Conservation (phyloP, 371 early-diverging fungal genomes). For the Circinella minor region DNA sequence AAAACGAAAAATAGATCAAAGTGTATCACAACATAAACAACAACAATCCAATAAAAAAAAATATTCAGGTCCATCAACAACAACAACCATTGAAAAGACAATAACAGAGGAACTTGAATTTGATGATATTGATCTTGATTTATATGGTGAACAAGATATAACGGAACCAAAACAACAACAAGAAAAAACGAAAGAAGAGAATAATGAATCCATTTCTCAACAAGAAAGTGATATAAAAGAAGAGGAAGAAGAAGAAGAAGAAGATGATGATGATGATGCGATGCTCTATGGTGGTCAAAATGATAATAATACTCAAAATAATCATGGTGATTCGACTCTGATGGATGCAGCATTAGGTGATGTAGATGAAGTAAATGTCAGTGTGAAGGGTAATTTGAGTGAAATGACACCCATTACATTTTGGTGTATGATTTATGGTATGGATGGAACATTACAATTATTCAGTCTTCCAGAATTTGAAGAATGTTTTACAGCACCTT, state of each 20-base stretch:
- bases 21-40: background rate
- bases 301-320: too few species aligned
- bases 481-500: slow-evolving; percentile 65
- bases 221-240: background rate
- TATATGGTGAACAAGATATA: slow-evolving; percentile 58
- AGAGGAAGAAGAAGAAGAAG: slow-evolving; percentile 1
- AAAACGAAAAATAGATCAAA: slow-evolving; percentile 37
- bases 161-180: slow-evolving; percentile 8
- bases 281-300: slow-evolving; percentile 27
- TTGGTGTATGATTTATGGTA: slow-evolving; percentile 46
- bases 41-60: slow-evolving; percentile 22
- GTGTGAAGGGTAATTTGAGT: slow-evolving; percentile 33
- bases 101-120: slow-evolving; percentile 26
- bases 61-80: slow-evolving; percentile 14
- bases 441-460: slow-evolving; percentile 54
- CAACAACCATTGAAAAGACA: background rate
- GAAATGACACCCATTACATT: slow-evolving; percentile 32
- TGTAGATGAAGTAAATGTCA: slow-evolving; percentile 49
- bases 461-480: slow-evolving; percentile 75
- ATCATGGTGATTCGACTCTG: background rate
- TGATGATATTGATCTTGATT: slow-evolving; percentile 69
- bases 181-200: background rate
- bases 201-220: background rate
- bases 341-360: slow-evolving; percentile 22
- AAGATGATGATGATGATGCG: slow-evolving; percentile 43